Conservation (phyloP, 208 protist genomes). For the Leishmania major region DNA sequence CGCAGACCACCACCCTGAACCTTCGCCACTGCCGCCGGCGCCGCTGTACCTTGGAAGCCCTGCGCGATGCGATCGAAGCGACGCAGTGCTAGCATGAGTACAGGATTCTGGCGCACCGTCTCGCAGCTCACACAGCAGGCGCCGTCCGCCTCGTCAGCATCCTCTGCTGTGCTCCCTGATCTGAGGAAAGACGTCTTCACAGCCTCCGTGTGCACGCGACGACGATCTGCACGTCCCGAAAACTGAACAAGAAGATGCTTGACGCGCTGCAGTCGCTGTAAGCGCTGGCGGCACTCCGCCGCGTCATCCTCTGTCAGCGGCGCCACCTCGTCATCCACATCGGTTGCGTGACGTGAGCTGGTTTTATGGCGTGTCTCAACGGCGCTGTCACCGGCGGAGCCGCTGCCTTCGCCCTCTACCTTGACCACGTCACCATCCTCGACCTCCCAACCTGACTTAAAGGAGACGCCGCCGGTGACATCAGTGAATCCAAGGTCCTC, state of each 20-base stretch:
- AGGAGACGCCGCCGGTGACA: not conserved
- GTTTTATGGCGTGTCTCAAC: not conserved
- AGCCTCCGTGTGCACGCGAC: not conserved
- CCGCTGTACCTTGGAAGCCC: constrained; percentile 9
- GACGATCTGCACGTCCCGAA: not conserved
- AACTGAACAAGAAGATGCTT: constrained; percentile 10
- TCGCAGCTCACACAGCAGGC: constrained; percentile 4
- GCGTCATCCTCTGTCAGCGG: constrained; percentile 26
- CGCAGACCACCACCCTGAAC: not conserved
- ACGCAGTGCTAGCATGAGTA: constrained; percentile 18
- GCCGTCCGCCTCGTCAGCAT: not conserved
- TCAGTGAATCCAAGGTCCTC: constrained; percentile 34
- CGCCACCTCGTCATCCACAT: constrained; percentile 8
- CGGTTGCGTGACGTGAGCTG: not conserved
- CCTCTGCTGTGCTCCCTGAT: not conserved
- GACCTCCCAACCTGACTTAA: not conserved
- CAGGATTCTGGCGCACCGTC: constrained; percentile 17
- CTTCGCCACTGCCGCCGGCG: not conserved
- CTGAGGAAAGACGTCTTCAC: not conserved
- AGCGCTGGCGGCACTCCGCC: constrained; percentile 10
- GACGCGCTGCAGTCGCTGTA: constrained; percentile 28
- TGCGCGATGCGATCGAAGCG: constrained; percentile 11
- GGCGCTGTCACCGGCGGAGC: not conserved
- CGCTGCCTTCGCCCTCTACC: not conserved
- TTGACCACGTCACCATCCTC: not conserved